These are phyloP conservation scores for Geum urbanum DNA, from an alignment of 306 rosid genomes.

Conservation along the genomic window DNA sequence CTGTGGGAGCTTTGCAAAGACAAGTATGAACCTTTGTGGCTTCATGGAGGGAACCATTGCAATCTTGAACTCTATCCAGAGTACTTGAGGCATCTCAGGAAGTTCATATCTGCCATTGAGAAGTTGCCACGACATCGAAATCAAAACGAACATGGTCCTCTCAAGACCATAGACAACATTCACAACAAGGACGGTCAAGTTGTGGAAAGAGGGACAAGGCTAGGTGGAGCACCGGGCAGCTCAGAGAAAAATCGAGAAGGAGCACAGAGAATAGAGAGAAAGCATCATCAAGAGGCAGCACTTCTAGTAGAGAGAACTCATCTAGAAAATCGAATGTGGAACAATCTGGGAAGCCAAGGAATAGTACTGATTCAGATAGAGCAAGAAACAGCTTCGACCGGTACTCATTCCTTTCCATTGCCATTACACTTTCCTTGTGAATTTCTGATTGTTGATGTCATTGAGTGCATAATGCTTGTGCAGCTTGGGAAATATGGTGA, in stretches of 20 bases:
- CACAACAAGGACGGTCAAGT: constrained; percentile 38
- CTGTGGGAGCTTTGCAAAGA: constrained; percentile 64
- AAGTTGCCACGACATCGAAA: constrained; percentile 31
- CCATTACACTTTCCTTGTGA: not conserved
- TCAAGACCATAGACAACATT: constrained; percentile 15
- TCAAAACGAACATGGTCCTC: constrained; percentile 9
- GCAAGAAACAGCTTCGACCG: constrained; percentile 68
- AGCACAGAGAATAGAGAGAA: constrained; percentile 49
- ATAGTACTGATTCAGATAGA: constrained; percentile 54
- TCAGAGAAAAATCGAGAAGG: constrained; percentile 38
- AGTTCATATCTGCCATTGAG: constrained; percentile 53
- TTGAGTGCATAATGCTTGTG: not conserved
- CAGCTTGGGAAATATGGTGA: constrained; percentile 73
- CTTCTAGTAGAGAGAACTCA: constrained; percentile 44
- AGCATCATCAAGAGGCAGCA: constrained; percentile 35
- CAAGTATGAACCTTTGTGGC: constrained; percentile 70
- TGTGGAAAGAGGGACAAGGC: constrained; percentile 34
- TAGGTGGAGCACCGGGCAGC: constrained; percentile 37
- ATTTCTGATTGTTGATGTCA: constrained; percentile 11
- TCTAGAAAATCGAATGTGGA: constrained; percentile 44
- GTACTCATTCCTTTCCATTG: constrained; percentile 27
- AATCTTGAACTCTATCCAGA: constrained; percentile 60
- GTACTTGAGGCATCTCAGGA: constrained; percentile 57
- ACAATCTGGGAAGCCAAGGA: constrained; percentile 38
- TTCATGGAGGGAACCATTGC: constrained; percentile 59